phyloP scores from a whole-genome alignment of 1,284 basidiomycete species.

The Serendipita sp. region DNA sequence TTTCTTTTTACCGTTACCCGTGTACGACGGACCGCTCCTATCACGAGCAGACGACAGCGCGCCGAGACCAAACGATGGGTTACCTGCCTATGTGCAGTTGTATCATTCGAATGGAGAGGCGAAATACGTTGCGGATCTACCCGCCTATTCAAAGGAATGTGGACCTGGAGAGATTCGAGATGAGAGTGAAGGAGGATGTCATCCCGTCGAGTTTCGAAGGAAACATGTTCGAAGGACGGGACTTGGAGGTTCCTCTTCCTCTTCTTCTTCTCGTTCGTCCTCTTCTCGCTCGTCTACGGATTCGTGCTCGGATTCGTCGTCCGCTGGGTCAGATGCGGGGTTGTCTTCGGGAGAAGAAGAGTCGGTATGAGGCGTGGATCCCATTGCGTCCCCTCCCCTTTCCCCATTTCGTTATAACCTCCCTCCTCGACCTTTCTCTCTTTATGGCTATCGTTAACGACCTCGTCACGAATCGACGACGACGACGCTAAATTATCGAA shows the following conservation, averaged over 20 bases:
- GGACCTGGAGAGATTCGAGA: background rate
- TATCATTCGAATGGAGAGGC: conserved; percentile 59
- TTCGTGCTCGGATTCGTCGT: background rate
- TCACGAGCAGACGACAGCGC: background rate
- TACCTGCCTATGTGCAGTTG: conserved; percentile 64
- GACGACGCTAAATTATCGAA: too few species aligned
- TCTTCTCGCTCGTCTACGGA: background rate
- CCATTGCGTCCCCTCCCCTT: too few species aligned
- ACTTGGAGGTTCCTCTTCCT: background rate
- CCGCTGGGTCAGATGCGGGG: background rate
- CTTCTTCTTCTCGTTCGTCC: background rate
- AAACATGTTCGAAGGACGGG: background rate
- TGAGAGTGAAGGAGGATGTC: background rate
- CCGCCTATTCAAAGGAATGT: conserved; percentile 31
- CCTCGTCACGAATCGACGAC: too few species aligned
- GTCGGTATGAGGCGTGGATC: too few species aligned
- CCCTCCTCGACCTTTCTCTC: too few species aligned
- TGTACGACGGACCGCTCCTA: background rate
- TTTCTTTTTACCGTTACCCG: background rate
- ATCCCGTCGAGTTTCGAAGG: background rate
- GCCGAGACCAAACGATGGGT: conserved; percentile 12
- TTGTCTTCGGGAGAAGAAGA: background rate
- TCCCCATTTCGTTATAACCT: too few species aligned
- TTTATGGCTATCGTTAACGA: too few species aligned
- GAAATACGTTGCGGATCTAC: conserved; percentile 50